A percentile compares a stretch with the other conserved stretches of the same genome.
These are phyloP conservation scores for Verticillium albo-atrum DNA, from an alignment of 2,329 filamentous ascomycete genomes.

Conservation along the genomic window DNA sequence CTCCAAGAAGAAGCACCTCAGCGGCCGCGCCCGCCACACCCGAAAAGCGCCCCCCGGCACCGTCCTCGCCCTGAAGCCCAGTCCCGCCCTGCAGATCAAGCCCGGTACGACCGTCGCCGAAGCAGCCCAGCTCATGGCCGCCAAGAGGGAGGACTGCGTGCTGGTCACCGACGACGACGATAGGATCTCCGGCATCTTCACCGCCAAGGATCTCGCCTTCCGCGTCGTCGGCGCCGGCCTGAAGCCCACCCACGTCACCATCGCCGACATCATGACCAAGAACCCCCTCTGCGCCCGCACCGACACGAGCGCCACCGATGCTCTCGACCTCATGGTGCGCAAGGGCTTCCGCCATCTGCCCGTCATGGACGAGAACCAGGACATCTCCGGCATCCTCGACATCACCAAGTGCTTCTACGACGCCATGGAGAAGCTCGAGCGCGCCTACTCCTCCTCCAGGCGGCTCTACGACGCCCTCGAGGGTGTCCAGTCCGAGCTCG, in stretches of 20 bases:
- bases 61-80: constrained; percentile 91
- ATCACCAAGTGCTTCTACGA: constrained; percentile 99
- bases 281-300: constrained; percentile 96
- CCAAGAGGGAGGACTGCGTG: constrained; percentile 96
- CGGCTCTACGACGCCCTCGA: constrained; percentile 97
- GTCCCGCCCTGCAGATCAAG: constrained; percentile 95
- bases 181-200: constrained; percentile 97
- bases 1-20: constrained; percentile 90
- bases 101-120: constrained; percentile 90
- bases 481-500: constrained; percentile 94
- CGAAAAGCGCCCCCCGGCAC: constrained; percentile 95
- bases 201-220: constrained; percentile 96
- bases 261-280: constrained; percentile 99
- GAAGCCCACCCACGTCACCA: constrained; percentile 85
- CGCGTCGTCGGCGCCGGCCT: constrained; percentile 87
- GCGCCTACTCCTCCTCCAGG: constrained; percentile 94
- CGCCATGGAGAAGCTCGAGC: constrained; percentile 98
- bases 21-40: constrained; percentile 73
- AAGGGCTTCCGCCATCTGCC: constrained; percentile 97
- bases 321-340: constrained; percentile 93
- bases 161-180: constrained; percentile 97
- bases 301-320: constrained; percentile 96
- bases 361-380: constrained; percentile 99
- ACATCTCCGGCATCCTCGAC: constrained; percentile 95
- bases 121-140: constrained; percentile 96